phyloP scores from a whole-genome alignment of 306 rosid genomes.

The Malus domestica region ASM211411v1 NC_041789.1:21852501-21853000 shows the following conservation, averaged over 20 bases:
- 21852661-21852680: not conserved
- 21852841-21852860: conserved; percentile 73
- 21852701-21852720: not conserved
- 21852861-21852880: conserved; percentile 91
- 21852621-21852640: not conserved
- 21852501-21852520: not conserved
- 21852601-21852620: conserved; percentile 90
- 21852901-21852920: conserved; percentile 67
- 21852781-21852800: not conserved
- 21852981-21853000: conserved; percentile 88
- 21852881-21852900: conserved; percentile 94
- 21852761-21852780: not conserved
- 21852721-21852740: not conserved
- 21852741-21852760: not conserved
- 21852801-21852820: not conserved
- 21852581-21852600: conserved; percentile 96
- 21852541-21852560: not conserved
- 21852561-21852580: conserved; percentile 5
- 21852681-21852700: not conserved
- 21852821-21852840: conserved; percentile 37
- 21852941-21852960: conserved; percentile 77
- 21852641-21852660: not conserved
- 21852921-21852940: conserved; percentile 67
- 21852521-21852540: not conserved
- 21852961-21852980: conserved; percentile 63